Conservation (phyloP, 805 yeast genomes). For the Saturnispora dispora region DNA sequence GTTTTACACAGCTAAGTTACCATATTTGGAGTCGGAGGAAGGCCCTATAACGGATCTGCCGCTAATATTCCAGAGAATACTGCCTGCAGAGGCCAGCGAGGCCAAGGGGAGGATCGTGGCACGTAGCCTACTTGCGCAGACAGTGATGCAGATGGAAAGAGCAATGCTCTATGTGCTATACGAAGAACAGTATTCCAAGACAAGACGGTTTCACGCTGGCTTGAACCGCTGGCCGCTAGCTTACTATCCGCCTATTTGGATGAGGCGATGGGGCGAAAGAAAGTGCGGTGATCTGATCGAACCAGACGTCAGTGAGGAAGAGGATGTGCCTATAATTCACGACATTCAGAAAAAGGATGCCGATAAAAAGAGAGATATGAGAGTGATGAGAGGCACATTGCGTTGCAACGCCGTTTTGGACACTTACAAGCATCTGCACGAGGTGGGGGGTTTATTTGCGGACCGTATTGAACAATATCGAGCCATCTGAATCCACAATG, state of each 20-base stretch:
- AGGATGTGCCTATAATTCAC: slow-evolving; percentile 1
- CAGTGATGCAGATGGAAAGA: not conserved
- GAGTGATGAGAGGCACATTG: not conserved
- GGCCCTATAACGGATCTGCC: slow-evolving; percentile 2
- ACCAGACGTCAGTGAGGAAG: not conserved
- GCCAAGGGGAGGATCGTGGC: not conserved
- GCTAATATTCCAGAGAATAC: not conserved
- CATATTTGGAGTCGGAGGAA: slow-evolving; percentile 3
- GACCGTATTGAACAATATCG: slow-evolving; percentile 7
- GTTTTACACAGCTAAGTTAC: slow-evolving; percentile 5
- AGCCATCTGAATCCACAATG: slow-evolving; percentile 5
- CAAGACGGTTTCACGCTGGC: not conserved
- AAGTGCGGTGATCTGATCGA: slow-evolving; percentile 1
- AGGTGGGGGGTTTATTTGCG: not conserved
- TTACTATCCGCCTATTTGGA: slow-evolving; percentile 8
- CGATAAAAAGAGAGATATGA: not conserved
- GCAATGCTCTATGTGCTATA: slow-evolving; percentile 1
- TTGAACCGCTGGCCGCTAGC: slow-evolving; percentile 7
- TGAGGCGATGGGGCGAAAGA: slow-evolving; percentile 1
- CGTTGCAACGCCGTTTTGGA: not conserved
- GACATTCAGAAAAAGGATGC: not conserved
- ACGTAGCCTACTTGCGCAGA: not conserved
- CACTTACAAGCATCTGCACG: not conserved
- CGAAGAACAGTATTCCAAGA: slow-evolving; percentile 4
- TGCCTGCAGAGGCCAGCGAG: not conserved